These are phyloP conservation scores for Fusarium metavorans DNA, from an alignment of 2,329 filamentous ascomycete species.

Conservation along the genomic window DNA sequence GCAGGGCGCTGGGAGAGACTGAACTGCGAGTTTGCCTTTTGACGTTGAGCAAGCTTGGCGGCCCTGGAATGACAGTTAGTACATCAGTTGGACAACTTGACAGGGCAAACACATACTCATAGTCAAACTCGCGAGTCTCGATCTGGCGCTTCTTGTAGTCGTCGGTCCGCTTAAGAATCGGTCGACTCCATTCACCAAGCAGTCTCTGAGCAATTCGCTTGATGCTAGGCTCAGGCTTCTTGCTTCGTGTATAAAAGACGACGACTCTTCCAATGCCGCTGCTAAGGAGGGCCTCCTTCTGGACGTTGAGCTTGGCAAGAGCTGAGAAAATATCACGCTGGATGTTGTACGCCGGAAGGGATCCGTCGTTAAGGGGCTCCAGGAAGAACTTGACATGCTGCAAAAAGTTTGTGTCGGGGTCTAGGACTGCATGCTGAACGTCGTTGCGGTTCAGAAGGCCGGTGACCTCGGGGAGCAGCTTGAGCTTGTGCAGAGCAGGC, in stretches of 20 bases:
- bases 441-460: constrained; percentile 90
- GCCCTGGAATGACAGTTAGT: constrained; percentile 55
- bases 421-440: constrained; percentile 84
- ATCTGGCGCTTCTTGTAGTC: constrained; percentile 89
- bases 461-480: constrained; percentile 91
- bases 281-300: constrained; percentile 89
- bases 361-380: constrained; percentile 93
- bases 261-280: constrained; percentile 97
- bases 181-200: constrained; percentile 95
- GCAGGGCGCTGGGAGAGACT: constrained; percentile 63
- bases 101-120: constrained; percentile 61
- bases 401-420: constrained; percentile 94
- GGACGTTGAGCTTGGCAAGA: constrained; percentile 83
- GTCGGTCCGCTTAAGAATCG: constrained; percentile 92
- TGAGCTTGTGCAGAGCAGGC: constrained; percentile 92
- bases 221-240: constrained; percentile 86
- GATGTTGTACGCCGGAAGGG: constrained; percentile 95
- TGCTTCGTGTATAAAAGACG: constrained; percentile 96
- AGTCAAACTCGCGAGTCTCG: constrained; percentile 73
- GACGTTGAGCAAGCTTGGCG: constrained; percentile 64
- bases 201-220: constrained; percentile 94
- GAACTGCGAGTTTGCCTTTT: constrained; percentile 61
- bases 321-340: constrained; percentile 93
- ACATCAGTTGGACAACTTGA: background rate
- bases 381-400: constrained; percentile 97